These are phyloP conservation scores for Xylariaceae sp. DNA, from an alignment of 2,329 filamentous ascomycete species.

Conservation along the genomic window DNA sequence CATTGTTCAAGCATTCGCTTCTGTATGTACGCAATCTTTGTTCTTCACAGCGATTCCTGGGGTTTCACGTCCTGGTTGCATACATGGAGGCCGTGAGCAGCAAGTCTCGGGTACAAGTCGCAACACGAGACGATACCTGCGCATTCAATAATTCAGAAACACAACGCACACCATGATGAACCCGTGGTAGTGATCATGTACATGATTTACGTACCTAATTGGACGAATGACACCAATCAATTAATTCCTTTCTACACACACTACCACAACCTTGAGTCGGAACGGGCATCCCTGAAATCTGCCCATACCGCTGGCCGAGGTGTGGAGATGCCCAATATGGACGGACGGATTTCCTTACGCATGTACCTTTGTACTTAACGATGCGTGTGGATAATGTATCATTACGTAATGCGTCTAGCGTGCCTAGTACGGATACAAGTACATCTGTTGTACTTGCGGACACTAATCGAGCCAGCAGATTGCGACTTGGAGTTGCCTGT, in stretches of 20 bases:
- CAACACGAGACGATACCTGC: neutral
- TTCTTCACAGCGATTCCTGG: neutral
- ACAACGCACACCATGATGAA: neutral
- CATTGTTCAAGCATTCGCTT: neutral
- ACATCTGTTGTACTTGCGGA: neutral
- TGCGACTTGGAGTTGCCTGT: slow-evolving; percentile 1
- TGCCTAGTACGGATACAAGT: neutral
- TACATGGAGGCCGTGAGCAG: neutral
- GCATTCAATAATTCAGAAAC: neutral
- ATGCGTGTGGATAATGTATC: neutral
- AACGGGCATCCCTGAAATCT: neutral
- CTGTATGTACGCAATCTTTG: neutral
- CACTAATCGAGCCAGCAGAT: neutral
- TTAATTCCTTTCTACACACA: neutral
- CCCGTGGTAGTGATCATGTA: neutral
- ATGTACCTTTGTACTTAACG: neutral
- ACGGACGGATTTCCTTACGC: no score
- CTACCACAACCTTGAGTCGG: neutral
- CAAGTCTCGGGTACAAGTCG: neutral
- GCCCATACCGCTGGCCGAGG: neutral
- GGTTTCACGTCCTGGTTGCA: neutral
- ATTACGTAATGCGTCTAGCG: neutral
- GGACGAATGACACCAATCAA: neutral
- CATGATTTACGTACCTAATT: neutral
- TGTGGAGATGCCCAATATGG: no score